phyloP scores from a whole-genome alignment of 176 grass and related monocot species.

The Musa troglodytarum region DNA sequence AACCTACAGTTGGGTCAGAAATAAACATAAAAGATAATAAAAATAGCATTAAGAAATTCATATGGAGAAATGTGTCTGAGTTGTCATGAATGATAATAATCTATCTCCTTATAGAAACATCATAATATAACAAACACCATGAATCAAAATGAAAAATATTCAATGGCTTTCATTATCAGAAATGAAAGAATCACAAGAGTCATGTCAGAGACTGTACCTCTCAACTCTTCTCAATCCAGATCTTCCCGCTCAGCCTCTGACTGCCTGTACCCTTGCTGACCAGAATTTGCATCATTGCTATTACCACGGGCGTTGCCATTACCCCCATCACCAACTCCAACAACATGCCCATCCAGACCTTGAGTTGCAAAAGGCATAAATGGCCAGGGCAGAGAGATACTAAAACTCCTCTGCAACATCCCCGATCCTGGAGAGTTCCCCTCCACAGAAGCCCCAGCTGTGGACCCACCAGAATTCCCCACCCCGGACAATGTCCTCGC shows the following conservation, averaged over 20 bases:
- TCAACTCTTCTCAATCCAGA: background rate
- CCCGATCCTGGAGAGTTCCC: background rate
- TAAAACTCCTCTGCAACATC: background rate
- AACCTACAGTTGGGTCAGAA: too few species aligned
- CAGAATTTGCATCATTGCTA: background rate
- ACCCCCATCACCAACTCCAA: background rate
- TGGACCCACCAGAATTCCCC: background rate
- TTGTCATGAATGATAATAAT: too few species aligned
- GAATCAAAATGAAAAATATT: too few species aligned
- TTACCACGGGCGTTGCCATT: background rate
- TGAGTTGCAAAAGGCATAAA: background rate
- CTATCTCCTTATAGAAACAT: too few species aligned
- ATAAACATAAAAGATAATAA: too few species aligned
- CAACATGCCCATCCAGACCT: background rate
- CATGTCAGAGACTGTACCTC: background rate
- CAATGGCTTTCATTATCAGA: too few species aligned
- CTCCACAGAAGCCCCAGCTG: background rate
- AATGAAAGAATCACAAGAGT: background rate
- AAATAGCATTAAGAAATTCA: too few species aligned
- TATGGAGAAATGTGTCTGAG: too few species aligned
- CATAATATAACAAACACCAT: too few species aligned
- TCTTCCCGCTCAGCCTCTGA: background rate
- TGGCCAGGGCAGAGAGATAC: background rate
- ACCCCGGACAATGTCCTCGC: background rate
- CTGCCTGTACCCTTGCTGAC: background rate